These are phyloP conservation scores for Fusarium newnesense DNA, from an alignment of 2,329 filamentous ascomycete genomes.

Conservation along the genomic window DNA sequence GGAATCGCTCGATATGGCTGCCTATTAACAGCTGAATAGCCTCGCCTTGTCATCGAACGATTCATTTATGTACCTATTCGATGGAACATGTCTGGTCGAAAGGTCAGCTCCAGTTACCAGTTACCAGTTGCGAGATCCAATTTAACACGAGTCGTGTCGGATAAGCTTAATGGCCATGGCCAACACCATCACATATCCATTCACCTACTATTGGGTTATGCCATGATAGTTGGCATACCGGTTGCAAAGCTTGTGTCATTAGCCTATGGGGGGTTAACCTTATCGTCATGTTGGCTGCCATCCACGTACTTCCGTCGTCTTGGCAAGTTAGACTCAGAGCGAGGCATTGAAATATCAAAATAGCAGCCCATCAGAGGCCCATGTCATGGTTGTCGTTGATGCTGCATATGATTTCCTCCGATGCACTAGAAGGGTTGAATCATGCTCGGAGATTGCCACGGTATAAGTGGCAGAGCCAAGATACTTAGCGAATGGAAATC, in stretches of 20 bases:
- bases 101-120: not conserved
- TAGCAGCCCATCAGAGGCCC: not conserved
- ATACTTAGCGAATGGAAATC: not conserved
- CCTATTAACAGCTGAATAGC: not conserved
- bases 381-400: not conserved
- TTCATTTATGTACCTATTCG: not conserved
- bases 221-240: not conserved
- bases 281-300: not conserved
- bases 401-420: not conserved
- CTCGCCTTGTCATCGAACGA: not conserved
- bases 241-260: not conserved
- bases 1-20: not conserved
- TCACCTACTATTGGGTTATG: not conserved
- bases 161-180: not conserved
- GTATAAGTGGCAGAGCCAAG: not conserved
- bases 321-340: not conserved
- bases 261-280: not conserved
- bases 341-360: not conserved
- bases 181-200: not conserved
- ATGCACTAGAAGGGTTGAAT: not conserved
- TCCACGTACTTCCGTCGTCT: not conserved
- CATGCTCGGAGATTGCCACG: conserved; percentile 8
- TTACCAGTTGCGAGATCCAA: not conserved
- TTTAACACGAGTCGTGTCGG: not conserved
- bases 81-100: not conserved